phyloP scores from a whole-genome alignment of 2,329 filamentous ascomycete species.

The Arthrobotrys entomopaga region DNA sequence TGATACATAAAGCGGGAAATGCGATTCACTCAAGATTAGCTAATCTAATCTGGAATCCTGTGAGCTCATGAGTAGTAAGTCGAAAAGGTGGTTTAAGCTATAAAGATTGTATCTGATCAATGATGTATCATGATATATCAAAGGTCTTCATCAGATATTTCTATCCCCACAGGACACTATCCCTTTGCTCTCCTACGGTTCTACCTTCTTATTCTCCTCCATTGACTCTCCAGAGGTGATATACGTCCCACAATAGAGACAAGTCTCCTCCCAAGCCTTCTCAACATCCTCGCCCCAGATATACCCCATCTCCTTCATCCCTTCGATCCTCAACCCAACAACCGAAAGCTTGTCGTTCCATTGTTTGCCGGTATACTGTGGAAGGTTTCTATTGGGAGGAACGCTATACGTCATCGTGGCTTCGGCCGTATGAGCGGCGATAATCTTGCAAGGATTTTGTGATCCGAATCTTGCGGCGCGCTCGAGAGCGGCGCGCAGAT shows the following conservation, averaged over 20 bases:
- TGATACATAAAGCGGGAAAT: too few relatives aligned
- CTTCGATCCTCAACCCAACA: conserved; percentile 21
- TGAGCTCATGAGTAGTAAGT: too few relatives aligned
- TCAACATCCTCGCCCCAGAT: conserved; percentile 36
- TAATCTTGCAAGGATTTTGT: conserved; percentile 4
- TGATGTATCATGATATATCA: too few relatives aligned
- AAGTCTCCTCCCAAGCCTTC: conserved; percentile 28
- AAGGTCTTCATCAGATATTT: too few relatives aligned
- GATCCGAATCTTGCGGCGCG: neutral
- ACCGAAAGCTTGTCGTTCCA: conserved; percentile 28
- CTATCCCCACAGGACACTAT: too few relatives aligned
- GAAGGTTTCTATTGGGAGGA: conserved; percentile 28
- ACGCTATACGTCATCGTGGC: conserved; percentile 19
- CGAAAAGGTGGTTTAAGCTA: too few relatives aligned
- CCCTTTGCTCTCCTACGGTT: too few relatives aligned
- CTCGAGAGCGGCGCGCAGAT: conserved; percentile 24
- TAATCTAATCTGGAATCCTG: too few relatives aligned
- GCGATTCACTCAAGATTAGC: too few relatives aligned
- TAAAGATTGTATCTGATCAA: too few relatives aligned
- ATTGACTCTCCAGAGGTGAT: conserved; percentile 31
- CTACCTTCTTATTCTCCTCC: too few relatives aligned
- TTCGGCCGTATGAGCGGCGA: conserved; percentile 29
- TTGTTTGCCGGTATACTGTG: conserved; percentile 29
- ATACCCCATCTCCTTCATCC: conserved; percentile 29
- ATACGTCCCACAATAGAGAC: conserved; percentile 37